Conservation (phyloP, 2,329 filamentous ascomycete species). For the Fusarium palustre region DNA sequence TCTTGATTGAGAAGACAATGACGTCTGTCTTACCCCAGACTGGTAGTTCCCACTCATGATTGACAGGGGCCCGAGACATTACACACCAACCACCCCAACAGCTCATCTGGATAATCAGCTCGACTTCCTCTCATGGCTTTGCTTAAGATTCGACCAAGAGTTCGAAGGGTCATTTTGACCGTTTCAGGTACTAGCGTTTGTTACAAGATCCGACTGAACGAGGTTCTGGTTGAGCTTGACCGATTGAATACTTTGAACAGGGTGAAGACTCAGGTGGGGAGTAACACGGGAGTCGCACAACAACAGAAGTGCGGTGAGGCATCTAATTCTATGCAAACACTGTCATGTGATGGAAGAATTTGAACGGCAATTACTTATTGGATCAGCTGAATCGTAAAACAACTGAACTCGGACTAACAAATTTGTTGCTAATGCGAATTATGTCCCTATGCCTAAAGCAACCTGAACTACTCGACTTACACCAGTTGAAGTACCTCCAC, state of each 20-base stretch:
- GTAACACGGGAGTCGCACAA: not conserved
- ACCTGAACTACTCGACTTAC: conserved; percentile 10
- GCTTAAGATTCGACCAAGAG: not conserved
- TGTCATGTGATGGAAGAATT: not conserved
- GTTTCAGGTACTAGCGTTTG: conserved; percentile 9
- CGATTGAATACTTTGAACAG: not conserved
- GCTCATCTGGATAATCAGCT: conserved; percentile 3
- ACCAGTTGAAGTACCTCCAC: conserved; percentile 7
- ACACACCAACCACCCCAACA: conserved; percentile 23
- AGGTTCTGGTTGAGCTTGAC: not conserved
- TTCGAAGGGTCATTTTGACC: not conserved
- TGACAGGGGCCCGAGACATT: conserved; percentile 19
- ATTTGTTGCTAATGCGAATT: not conserved
- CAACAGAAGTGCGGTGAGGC: not conserved
- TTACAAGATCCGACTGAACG: not conserved
- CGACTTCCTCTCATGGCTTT: not conserved
- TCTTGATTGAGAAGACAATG: not conserved
- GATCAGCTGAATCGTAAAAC: not conserved
- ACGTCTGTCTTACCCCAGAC: not conserved
- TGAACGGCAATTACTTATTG: too few relatives aligned
- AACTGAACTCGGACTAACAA: not conserved
- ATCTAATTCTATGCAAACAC: not conserved
- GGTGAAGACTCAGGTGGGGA: not conserved
- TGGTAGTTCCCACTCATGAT: not conserved
- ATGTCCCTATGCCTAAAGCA: not conserved